phyloP scores from a whole-genome alignment of 805 yeast genomes.

The Ogataea paradorogensis region DNA sequence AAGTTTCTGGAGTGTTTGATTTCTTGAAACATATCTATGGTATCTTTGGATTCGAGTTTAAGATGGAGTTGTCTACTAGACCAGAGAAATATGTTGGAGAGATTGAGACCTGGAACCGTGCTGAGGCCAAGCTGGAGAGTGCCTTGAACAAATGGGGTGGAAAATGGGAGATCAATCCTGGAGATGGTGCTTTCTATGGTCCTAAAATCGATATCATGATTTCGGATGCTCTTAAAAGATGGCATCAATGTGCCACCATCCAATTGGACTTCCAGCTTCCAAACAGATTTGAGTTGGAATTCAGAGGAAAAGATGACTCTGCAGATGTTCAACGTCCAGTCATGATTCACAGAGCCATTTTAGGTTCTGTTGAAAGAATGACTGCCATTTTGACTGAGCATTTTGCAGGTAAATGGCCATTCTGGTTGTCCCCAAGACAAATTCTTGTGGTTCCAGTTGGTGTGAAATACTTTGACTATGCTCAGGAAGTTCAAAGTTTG shows the following conservation, averaged over 20 bases:
- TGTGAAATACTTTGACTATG: slow-evolving; percentile 87
- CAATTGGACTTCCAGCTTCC: slow-evolving; percentile 99
- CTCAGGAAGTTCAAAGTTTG: slow-evolving; percentile 69
- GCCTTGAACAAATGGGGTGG: slow-evolving; percentile 86
- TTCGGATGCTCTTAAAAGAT: slow-evolving; percentile 89
- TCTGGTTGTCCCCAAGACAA: slow-evolving; percentile 99
- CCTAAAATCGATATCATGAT: slow-evolving; percentile 96
- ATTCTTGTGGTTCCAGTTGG: slow-evolving; percentile 95
- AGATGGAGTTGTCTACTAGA: slow-evolving; percentile 95
- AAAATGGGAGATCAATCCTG: slow-evolving; percentile 91
- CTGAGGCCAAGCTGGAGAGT: slow-evolving; percentile 78
- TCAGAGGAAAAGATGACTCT: slow-evolving; percentile 64
- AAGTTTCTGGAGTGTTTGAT: slow-evolving; percentile 80
- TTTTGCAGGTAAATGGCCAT: slow-evolving; percentile 99
- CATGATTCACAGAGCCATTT: slow-evolving; percentile 98
- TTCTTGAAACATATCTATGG: slow-evolving; percentile 85
- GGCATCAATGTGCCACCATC: slow-evolving; percentile 99
- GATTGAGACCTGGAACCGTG: slow-evolving; percentile 87
- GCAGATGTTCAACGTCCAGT: slow-evolving; percentile 81
- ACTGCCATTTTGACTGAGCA: slow-evolving; percentile 97
- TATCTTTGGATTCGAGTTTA: slow-evolving; percentile 89
- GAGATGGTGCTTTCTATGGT: slow-evolving; percentile 96
- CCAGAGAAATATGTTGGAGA: slow-evolving; percentile 97
- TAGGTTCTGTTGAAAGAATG: slow-evolving; percentile 99
- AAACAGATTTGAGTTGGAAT: slow-evolving; percentile 85